Conservation (phyloP, 805 yeast genomes). For the Ogataea dorogensis region DNA sequence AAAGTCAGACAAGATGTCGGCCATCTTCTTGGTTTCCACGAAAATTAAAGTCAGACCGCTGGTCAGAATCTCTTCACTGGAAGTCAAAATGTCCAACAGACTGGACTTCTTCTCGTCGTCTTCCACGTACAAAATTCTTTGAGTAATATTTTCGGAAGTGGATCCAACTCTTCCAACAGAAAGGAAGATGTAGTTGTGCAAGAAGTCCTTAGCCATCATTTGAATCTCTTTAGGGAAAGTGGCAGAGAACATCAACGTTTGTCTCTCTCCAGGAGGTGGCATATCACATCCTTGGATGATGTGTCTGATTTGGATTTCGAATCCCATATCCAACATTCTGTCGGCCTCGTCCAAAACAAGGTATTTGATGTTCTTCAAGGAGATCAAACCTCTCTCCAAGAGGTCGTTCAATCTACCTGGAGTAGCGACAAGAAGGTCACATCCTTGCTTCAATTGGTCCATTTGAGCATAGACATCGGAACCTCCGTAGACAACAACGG, state of each 20-base stretch:
- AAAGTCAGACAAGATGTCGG: constrained; percentile 92
- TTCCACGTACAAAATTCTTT: constrained; percentile 88
- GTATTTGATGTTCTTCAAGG: constrained; percentile 85
- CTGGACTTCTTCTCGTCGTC: constrained; percentile 89
- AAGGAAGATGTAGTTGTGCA: constrained; percentile 91
- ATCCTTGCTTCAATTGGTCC: constrained; percentile 86
- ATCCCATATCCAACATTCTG: constrained; percentile 99
- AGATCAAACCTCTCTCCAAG: constrained; percentile 91
- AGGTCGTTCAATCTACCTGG: constrained; percentile 98
- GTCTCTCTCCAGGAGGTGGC: constrained; percentile 90
- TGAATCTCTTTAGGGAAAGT: constrained; percentile 99
- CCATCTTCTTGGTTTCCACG: constrained; percentile 98
- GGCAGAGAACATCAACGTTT: constrained; percentile 97
- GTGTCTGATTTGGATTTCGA: constrained; percentile 98
- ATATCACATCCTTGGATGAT: constrained; percentile 97
- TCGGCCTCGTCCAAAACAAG: constrained; percentile 98
- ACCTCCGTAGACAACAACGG: constrained; percentile 98
- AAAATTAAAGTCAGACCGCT: constrained; percentile 88
- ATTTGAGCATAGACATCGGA: constrained; percentile 88
- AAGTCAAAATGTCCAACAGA: constrained; percentile 77
- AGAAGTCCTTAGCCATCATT: constrained; percentile 94
- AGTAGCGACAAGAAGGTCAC: constrained; percentile 95
- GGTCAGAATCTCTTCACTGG: constrained; percentile 55
- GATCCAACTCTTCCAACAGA: constrained; percentile 99
- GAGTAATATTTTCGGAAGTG: constrained; percentile 97